A percentile compares a stretch with the other conserved stretches of the same genome.
phyloP scores from a whole-genome alignment of 129 eudicot genomes.

The Tagetes erecta region DNA sequence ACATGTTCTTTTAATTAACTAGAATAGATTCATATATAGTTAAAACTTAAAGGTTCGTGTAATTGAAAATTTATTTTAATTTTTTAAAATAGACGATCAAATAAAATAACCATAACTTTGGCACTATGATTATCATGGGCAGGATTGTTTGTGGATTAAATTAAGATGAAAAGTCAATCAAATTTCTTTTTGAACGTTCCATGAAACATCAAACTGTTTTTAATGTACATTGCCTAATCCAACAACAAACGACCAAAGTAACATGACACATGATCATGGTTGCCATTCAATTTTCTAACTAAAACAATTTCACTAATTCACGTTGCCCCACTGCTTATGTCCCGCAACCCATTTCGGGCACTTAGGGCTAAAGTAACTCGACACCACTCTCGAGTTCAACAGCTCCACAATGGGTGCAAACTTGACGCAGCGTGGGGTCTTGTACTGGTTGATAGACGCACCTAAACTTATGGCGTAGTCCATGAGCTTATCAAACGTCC shows the following conservation, averaged over 20 bases:
- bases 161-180: constrained; percentile 35
- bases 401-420: constrained; percentile 72
- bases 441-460: constrained; percentile 82
- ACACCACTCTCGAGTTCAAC: constrained; percentile 57
- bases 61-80: too few species aligned
- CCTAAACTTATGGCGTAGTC: constrained; percentile 75
- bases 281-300: constrained; percentile 27
- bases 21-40: too few species aligned
- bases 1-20: too few species aligned
- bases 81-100: too few species aligned
- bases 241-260: constrained; percentile 43
- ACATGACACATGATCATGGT: constrained; percentile 30
- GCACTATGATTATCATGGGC: constrained; percentile 50
- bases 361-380: constrained; percentile 69
- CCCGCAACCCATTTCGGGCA: constrained; percentile 80
- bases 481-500: constrained; percentile 85
- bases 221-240: constrained; percentile 50
- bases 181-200: constrained; percentile 31
- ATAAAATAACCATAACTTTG: neutral
- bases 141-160: constrained; percentile 46
- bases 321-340: constrained; percentile 55
- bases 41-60: too few species aligned
- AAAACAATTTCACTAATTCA: constrained; percentile 32
- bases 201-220: constrained; percentile 42
- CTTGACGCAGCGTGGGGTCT: constrained; percentile 78